These are phyloP conservation scores for Trichoderma guizhouense DNA, from an alignment of 2,329 filamentous ascomycete genomes.

Conservation along the genomic window DNA sequence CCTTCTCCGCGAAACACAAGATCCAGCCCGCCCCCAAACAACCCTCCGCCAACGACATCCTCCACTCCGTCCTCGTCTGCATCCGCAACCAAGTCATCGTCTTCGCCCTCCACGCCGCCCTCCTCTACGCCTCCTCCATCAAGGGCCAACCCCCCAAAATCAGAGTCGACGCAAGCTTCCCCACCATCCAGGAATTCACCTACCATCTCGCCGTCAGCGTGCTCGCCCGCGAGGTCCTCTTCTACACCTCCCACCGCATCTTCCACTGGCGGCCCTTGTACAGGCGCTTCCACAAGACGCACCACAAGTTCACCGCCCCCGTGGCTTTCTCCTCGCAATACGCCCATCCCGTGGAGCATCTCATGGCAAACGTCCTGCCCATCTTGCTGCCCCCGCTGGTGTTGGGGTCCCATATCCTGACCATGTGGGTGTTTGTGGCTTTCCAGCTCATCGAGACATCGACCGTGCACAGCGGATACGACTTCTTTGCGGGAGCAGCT, in stretches of 20 bases:
- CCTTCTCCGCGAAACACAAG: slow-evolving; percentile 50
- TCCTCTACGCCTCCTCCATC: slow-evolving; percentile 21
- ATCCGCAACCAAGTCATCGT: slow-evolving; percentile 46
- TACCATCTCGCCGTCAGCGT: slow-evolving; percentile 41
- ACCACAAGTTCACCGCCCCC: slow-evolving; percentile 55
- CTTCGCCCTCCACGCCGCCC: slow-evolving; percentile 29
- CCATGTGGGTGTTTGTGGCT: slow-evolving; percentile 48
- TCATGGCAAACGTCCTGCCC: slow-evolving; percentile 52
- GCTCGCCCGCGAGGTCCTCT: slow-evolving; percentile 47
- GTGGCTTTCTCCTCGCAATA: slow-evolving; percentile 55
- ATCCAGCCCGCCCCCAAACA: slow-evolving; percentile 51
- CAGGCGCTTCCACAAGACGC: slow-evolving; percentile 50
- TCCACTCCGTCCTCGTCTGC: slow-evolving; percentile 42
- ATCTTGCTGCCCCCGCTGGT: slow-evolving; percentile 48
- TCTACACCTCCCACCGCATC: slow-evolving; percentile 55
- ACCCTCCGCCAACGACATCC: slow-evolving; percentile 43
- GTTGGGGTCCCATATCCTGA: slow-evolving; percentile 48
- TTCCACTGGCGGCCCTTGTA: slow-evolving; percentile 50
- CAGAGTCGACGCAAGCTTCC: slow-evolving; percentile 37
- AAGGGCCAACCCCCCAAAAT: slow-evolving; percentile 32
- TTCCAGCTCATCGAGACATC: slow-evolving; percentile 49
- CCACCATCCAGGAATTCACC: slow-evolving; percentile 34
- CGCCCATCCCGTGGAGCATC: slow-evolving; percentile 54
- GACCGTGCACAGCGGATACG: slow-evolving; percentile 56
- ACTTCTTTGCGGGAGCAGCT: slow-evolving; percentile 48